These are phyloP conservation scores for Biscutella laevigata DNA, from an alignment of 441 rosid species.

Conservation along the genomic window DNA sequence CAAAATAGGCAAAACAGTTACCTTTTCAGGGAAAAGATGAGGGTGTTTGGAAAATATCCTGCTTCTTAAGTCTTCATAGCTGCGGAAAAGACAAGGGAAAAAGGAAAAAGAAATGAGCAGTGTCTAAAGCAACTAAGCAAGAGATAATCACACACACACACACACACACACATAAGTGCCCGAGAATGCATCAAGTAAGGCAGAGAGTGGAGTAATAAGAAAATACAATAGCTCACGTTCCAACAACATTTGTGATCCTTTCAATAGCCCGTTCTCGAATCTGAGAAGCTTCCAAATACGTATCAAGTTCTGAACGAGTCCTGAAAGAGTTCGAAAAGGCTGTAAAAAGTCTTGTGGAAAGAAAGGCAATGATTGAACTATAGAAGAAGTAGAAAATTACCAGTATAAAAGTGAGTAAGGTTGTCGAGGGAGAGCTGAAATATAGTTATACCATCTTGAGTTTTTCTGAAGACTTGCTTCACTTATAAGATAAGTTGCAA, in stretches of 20 bases:
- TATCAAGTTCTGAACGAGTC: constrained; percentile 87
- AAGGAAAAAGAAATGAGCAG: neutral
- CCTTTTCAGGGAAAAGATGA: constrained; percentile 82
- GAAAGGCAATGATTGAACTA: constrained; percentile 18
- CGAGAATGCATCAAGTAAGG: neutral
- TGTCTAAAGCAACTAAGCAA: neutral
- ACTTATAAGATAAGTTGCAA: constrained; percentile 80
- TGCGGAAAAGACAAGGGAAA: constrained; percentile 23
- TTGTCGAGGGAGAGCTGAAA: constrained; percentile 79
- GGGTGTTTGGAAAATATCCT: constrained; percentile 90
- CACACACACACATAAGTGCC: neutral
- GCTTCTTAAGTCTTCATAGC: constrained; percentile 67
- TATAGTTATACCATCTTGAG: constrained; percentile 87
- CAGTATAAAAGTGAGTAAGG: constrained; percentile 93
- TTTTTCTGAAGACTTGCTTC: constrained; percentile 72
- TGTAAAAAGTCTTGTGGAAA: constrained; percentile 32
- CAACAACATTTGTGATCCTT: constrained; percentile 73
- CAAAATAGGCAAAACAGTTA: constrained; percentile 20
- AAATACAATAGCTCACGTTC: constrained; percentile 52
- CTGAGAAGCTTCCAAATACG: constrained; percentile 92
- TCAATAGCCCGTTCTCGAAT: constrained; percentile 88
- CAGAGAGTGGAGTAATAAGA: too few relatives aligned
- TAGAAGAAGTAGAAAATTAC: constrained; percentile 29
- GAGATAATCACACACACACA: neutral
- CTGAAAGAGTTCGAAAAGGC: constrained; percentile 52